Percentiles rank a stretch among this genome's conserved stretches.
Conservation (phyloP, 495 filamentous ascomycete species). For the Cercophora sp. region DNA sequence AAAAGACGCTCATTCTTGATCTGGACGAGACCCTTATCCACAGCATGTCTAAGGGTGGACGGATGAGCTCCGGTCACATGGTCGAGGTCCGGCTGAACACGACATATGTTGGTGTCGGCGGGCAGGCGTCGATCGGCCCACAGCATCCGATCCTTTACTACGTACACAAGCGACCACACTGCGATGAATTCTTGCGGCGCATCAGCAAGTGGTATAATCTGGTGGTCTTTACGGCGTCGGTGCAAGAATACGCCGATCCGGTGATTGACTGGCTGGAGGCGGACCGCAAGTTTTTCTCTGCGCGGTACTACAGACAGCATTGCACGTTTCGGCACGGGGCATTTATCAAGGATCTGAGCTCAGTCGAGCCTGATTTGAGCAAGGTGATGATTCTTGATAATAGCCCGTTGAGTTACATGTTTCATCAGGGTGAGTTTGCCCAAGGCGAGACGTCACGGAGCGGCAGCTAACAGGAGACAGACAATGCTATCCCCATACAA, state of each 20-base stretch:
- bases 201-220: slow-evolving; percentile 96
- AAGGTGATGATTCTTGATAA: slow-evolving; percentile 99
- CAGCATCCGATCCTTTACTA: slow-evolving; percentile 98
- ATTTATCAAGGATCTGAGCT: slow-evolving; percentile 96
- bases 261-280: slow-evolving; percentile 98
- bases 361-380: slow-evolving; percentile 92
- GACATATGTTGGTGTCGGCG: slow-evolving; percentile 57
- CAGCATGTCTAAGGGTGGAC: slow-evolving; percentile 90
- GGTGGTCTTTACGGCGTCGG: slow-evolving; percentile 94
- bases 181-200: slow-evolving; percentile 93
- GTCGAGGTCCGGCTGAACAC: slow-evolving; percentile 89
- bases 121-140: slow-evolving; percentile 63
- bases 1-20: slow-evolving; percentile 93
- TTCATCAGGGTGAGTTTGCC: slow-evolving; percentile 82
- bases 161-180: slow-evolving; percentile 94
- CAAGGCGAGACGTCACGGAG: too few species aligned
- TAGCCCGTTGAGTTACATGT: slow-evolving; percentile 96
- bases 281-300: slow-evolving; percentile 91
- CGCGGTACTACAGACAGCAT: slow-evolving; percentile 90
- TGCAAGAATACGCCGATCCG: slow-evolving; percentile 97
- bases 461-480: too few species aligned
- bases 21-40: slow-evolving; percentile 97
- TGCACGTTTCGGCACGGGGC: slow-evolving; percentile 92
- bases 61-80: slow-evolving; percentile 97
- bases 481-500: slow-evolving; percentile 92